Evolutionary conservation across 1,284 basidiomycete species (phyloP).

Genomic region (Leucoagaricus sp.): DNA sequence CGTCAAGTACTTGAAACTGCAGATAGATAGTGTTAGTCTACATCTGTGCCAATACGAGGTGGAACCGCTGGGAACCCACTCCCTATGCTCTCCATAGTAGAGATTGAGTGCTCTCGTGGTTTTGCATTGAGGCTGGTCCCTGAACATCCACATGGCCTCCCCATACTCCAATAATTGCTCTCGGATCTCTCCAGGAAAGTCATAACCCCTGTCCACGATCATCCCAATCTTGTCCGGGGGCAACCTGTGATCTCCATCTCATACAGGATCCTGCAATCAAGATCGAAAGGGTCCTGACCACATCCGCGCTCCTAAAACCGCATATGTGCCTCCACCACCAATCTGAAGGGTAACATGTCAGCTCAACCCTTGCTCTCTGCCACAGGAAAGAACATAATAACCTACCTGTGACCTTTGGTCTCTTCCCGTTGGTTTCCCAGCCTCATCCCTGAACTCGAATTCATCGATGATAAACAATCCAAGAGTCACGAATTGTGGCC

Average conservation of each 20-base stretch:
- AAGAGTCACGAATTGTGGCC: conserved; percentile 56
- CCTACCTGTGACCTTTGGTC: conserved; percentile 53
- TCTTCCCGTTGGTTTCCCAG: conserved; percentile 51
- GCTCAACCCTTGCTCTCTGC: conserved; percentile 14
- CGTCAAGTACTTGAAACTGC: conserved; percentile 84
- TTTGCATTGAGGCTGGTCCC: conserved; percentile 50
- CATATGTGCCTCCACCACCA: conserved; percentile 88
- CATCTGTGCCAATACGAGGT: neutral
- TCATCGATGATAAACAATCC: conserved; percentile 94
- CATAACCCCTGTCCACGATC: conserved; percentile 82
- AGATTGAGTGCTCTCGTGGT: conserved; percentile 82
- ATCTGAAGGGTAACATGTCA: conserved; percentile 53
- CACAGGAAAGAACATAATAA: conserved; percentile 8
- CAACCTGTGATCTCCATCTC: conserved; percentile 47
- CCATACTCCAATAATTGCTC: conserved; percentile 65
- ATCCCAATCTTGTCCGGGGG: conserved; percentile 67
- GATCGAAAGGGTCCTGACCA: conserved; percentile 49
- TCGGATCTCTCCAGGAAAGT: conserved; percentile 71
- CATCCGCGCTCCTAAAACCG: conserved; percentile 76
- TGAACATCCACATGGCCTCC: conserved; percentile 78
- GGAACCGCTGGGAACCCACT: conserved; percentile 51
- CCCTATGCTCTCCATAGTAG: conserved; percentile 74
- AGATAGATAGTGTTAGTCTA: conserved; percentile 1
- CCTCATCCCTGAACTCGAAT: conserved; percentile 61
- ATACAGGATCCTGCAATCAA: neutral